Evolutionary conservation across 345 rosid genomes (phyloP).

Genomic region (Salix viminalis): DNA sequence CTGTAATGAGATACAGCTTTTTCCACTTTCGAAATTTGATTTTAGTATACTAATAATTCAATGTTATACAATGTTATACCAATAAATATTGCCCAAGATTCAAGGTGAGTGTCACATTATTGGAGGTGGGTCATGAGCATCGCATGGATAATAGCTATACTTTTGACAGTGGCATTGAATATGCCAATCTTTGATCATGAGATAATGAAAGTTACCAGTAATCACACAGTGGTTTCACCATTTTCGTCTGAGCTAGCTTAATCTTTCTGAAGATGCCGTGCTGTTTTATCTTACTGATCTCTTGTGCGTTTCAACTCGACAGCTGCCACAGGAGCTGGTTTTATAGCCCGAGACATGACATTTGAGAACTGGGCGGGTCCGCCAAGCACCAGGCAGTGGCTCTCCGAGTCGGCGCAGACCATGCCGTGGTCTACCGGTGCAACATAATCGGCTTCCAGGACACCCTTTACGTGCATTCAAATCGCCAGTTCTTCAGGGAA

Average conservation of each 20-base stretch:
- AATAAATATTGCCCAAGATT: neutral
- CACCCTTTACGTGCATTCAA: conserved; percentile 88
- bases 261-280: neutral
- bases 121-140: conserved; percentile 16
- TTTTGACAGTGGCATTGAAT: neutral
- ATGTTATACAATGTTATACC: too few species aligned
- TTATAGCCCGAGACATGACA: conserved; percentile 88
- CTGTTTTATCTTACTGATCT: neutral
- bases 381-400: conserved; percentile 94
- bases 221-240: neutral
- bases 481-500: conserved; percentile 88
- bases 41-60: too few species aligned
- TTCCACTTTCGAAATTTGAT: too few species aligned
- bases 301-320: neutral
- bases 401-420: conserved; percentile 89
- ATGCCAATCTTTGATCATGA: neutral
- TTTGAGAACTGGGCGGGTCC: conserved; percentile 90
- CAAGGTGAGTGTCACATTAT: conserved; percentile 2
- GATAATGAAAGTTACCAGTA: neutral
- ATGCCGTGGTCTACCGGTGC: conserved; percentile 83
- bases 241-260: neutral
- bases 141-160: neutral
- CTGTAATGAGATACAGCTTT: too few species aligned
- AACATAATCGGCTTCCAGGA: conserved; percentile 82
- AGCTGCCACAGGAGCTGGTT: conserved; percentile 95